phyloP scores from a whole-genome alignment of 2,329 filamentous ascomycete genomes.

The Chrysosporium keratinophilum region DNA sequence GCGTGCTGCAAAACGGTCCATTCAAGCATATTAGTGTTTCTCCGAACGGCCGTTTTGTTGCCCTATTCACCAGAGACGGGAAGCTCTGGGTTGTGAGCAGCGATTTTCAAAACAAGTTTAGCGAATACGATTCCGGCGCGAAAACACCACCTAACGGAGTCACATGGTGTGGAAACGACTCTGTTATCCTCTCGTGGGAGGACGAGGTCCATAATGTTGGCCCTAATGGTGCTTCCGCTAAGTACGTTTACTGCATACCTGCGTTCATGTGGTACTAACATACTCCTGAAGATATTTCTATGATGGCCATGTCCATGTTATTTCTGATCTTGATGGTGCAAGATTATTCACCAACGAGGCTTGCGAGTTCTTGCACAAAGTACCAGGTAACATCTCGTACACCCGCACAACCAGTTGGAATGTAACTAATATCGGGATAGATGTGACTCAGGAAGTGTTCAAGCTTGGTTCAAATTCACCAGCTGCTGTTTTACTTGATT shows the following conservation, averaged over 20 bases:
- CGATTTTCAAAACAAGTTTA: slow-evolving; percentile 85
- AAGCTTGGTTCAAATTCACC: slow-evolving; percentile 77
- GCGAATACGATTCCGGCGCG: slow-evolving; percentile 81
- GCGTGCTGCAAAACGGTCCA: slow-evolving; percentile 79
- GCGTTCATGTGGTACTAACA: not conserved
- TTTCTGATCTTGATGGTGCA: slow-evolving; percentile 83
- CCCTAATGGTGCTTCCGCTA: slow-evolving; percentile 62
- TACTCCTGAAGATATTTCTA: slow-evolving; percentile 60
- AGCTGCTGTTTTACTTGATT: slow-evolving; percentile 86
- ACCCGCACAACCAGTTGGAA: not conserved
- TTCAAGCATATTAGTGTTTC: slow-evolving; percentile 87
- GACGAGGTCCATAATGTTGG: slow-evolving; percentile 94
- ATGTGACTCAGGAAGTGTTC: slow-evolving; percentile 80
- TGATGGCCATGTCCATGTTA: slow-evolving; percentile 77
- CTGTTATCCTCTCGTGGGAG: slow-evolving; percentile 89
- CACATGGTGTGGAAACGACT: slow-evolving; percentile 94
- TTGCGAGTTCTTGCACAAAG: slow-evolving; percentile 96
- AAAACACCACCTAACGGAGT: slow-evolving; percentile 77
- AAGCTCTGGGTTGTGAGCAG: slow-evolving; percentile 88
- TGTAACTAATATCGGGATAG: slow-evolving; percentile 25
- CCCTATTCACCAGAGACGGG: slow-evolving; percentile 74
- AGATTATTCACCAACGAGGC: slow-evolving; percentile 81
- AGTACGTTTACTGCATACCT: slow-evolving; percentile 27
- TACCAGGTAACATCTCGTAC: slow-evolving; percentile 48
- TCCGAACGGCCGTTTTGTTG: slow-evolving; percentile 78